Evolutionary conservation across 2,329 filamentous ascomycete species (phyloP), one percentile per base, ranked within the genome.

Genomic region (Trichoderma lentiforme): DNA sequence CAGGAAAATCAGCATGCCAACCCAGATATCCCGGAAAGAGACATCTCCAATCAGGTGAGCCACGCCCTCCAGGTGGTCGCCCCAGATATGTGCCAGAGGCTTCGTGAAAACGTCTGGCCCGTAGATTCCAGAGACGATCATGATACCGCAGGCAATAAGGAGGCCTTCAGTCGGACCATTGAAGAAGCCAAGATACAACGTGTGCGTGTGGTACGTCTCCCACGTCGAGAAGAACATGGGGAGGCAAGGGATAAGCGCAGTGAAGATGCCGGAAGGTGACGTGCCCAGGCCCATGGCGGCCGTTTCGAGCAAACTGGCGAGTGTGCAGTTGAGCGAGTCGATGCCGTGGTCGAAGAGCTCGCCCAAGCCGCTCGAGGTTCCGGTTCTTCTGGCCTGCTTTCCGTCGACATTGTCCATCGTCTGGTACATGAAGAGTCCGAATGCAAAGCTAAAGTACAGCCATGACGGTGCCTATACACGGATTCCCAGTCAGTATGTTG

Each of bases 161-260:
- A 99, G 86, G 24, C 96, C 96, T 84, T 99, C 96, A 39, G 96
- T 99, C 2, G 96, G 96, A 1, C 96, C 96, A 81, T 99, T 99
- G 88, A 99, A 92, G 80, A 95, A 94, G 70, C 96, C 96, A 14
- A 99, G 90, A 82, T 97, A 99, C 6, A 99, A 86, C 0, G 96
- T 98, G 81, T 99, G 96, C 6, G 96, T 98, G 83, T 99, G 96
- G 81, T 98, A 99, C 1, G 96, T 99, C 84, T 99, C 96, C 96
- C 96, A 99, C 2, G 96, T 99, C 3, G 95, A 98, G 84, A 99
- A 98, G 86, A 97, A 99, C 96, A 99, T 99, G 73, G 96, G 93
- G 58, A 99, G 85, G 77, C 94, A 97, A 1, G 96, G 96, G 73
- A 95, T 90, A 57, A 99, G 85, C 2, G 95, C 94, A 1, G 96